Conservation (phyloP, 2,329 filamentous ascomycete species). For the Botryotinia convoluta region DNA sequence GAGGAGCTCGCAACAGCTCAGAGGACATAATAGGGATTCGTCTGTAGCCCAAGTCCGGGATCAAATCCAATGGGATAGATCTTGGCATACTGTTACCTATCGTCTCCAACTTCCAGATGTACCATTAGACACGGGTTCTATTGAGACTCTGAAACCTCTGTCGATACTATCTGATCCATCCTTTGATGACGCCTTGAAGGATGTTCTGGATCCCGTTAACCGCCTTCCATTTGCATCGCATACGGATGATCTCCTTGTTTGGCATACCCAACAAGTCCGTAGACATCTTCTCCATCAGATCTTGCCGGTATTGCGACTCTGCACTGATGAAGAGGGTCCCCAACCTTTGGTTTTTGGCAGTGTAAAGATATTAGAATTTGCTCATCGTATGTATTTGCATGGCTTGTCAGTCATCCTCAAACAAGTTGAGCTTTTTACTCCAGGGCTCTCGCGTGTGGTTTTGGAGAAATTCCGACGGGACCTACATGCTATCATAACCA, state of each 20-base stretch:
- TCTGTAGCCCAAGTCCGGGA: conserved; percentile 29
- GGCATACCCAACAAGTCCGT: conserved; percentile 61
- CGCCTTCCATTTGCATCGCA: conserved; percentile 50
- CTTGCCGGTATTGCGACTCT: conserved; percentile 52
- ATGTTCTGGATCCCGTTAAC: conserved; percentile 50
- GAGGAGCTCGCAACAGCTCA: background rate
- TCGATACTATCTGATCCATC: conserved; percentile 35
- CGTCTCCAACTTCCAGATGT: conserved; percentile 54
- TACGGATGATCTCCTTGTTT: conserved; percentile 56
- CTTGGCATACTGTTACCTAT: conserved; percentile 61
- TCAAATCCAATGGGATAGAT: conserved; percentile 58
- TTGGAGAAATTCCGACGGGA: conserved; percentile 57
- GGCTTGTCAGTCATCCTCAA: conserved; percentile 50
- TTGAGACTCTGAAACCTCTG: conserved; percentile 26
- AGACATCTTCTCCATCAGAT: conserved; percentile 60
- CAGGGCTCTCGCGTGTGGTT: conserved; percentile 41
- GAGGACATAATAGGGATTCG: background rate
- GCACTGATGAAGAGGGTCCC: conserved; percentile 38
- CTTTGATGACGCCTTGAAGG: conserved; percentile 53
- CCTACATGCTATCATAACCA: conserved; percentile 62
- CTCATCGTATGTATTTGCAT: conserved; percentile 56
- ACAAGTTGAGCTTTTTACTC: conserved; percentile 42
- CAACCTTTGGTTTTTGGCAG: conserved; percentile 49
- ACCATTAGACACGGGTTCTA: conserved; percentile 45
- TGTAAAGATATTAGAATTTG: conserved; percentile 58